Evolutionary conservation across 2,329 filamentous ascomycete genomes (phyloP).

Genomic region (Colletotrichum aenigma): DNA sequence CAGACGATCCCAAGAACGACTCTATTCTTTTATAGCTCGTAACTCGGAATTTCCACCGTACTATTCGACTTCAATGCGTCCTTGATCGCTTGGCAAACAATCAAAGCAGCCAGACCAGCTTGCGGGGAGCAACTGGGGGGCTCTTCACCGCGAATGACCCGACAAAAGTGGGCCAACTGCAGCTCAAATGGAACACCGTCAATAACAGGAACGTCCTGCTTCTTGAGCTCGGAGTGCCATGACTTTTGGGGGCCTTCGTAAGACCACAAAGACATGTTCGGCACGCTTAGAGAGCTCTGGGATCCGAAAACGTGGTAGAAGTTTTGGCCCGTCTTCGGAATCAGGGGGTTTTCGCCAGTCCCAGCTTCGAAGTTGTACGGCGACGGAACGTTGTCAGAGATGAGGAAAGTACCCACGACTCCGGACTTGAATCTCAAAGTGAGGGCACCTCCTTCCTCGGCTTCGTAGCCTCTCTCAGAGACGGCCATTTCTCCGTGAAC

Average conservation of each 20-base stretch:
- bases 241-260: conserved; percentile 43
- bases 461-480: conserved; percentile 48
- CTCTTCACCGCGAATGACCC: conserved; percentile 47
- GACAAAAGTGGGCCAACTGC: conserved; percentile 56
- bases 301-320: conserved; percentile 62
- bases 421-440: conserved; percentile 57
- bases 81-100: conserved; percentile 56
- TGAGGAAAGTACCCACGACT: conserved; percentile 59
- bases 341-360: conserved; percentile 62
- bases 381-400: conserved; percentile 55
- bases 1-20: neutral
- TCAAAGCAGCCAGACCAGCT: conserved; percentile 54
- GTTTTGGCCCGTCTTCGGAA: conserved; percentile 45
- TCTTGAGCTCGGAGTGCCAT: conserved; percentile 42
- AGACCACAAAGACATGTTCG: conserved; percentile 55
- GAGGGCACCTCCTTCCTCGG: conserved; percentile 61
- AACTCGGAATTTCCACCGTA: conserved; percentile 25
- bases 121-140: conserved; percentile 49
- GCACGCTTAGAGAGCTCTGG: conserved; percentile 54
- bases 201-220: conserved; percentile 27
- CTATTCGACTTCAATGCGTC: conserved; percentile 40
- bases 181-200: conserved; percentile 50
- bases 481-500: conserved; percentile 54
- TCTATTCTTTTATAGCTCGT: neutral
- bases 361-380: conserved; percentile 61